Evolutionary conservation across 148 eudicot genomes (phyloP).

Genomic region (Camellia sinensis): DNA sequence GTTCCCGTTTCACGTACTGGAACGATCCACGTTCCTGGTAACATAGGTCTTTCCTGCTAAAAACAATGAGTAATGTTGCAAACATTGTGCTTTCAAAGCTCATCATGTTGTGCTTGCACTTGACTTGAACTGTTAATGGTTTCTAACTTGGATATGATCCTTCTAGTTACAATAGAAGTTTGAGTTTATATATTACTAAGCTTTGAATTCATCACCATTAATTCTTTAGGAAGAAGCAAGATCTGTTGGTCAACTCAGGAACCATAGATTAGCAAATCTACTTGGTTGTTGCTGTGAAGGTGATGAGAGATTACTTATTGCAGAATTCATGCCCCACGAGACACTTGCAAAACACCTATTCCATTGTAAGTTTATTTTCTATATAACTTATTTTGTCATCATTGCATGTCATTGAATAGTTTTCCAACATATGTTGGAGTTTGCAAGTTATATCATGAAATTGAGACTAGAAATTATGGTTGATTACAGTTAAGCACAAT

Average conservation of each 20-base stretch:
- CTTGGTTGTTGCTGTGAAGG: constrained; percentile 94
- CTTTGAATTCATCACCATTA: neutral
- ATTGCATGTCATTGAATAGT: neutral
- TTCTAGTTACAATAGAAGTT: neutral
- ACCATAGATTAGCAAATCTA: constrained; percentile 66
- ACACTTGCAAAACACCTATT: constrained; percentile 92
- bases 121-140: neutral
- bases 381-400: neutral
- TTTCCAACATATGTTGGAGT: neutral
- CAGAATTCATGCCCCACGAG: constrained; percentile 94
- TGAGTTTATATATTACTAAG: neutral
- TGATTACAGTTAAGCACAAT: neutral
- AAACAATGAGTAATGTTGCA: neutral
- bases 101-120: neutral
- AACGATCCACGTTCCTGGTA: too few species aligned
- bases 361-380: constrained; percentile 64
- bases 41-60: neutral
- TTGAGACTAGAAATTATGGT: neutral
- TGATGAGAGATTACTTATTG: constrained; percentile 82
- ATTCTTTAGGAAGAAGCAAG: constrained; percentile 83
- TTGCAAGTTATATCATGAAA: neutral
- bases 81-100: neutral
- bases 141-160: neutral
- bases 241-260: constrained; percentile 90
- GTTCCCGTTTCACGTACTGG: too few species aligned